Conservation (phyloP, 225 moss, liverwort and hornwort genomes). For the Neckera pumila region DNA sequence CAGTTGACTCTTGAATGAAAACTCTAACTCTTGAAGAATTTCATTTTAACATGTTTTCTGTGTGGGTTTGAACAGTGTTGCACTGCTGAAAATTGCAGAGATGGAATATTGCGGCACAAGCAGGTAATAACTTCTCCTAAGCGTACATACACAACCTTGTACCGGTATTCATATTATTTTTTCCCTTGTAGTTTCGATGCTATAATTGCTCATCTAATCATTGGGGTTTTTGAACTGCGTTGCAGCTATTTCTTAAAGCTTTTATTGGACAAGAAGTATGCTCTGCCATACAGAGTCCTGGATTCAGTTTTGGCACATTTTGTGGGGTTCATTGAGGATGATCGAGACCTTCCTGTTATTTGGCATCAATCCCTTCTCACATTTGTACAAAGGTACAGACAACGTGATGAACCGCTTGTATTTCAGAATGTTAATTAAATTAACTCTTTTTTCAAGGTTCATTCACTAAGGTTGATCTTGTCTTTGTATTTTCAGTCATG, state of each 20-base stretch:
- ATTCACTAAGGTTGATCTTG: not conserved
- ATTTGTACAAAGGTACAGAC: constrained; percentile 71
- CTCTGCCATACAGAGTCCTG: constrained; percentile 83
- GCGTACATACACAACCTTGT: not conserved
- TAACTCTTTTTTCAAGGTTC: not conserved
- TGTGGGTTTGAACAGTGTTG: constrained; percentile 58
- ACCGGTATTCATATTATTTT: too few relatives aligned
- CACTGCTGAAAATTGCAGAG: constrained; percentile 85
- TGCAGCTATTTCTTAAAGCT: constrained; percentile 94
- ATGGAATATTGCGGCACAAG: constrained; percentile 88
- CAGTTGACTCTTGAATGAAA: not conserved
- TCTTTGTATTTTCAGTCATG: not conserved
- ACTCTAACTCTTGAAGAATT: not conserved
- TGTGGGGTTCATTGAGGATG: constrained; percentile 60
- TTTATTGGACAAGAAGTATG: constrained; percentile 97
- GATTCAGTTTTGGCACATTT: constrained; percentile 87
- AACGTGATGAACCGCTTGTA: not conserved
- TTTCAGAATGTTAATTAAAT: not conserved
- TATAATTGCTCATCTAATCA: not conserved
- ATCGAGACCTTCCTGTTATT: constrained; percentile 91
- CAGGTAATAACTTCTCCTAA: constrained; percentile 28
- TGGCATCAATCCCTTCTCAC: constrained; percentile 97
- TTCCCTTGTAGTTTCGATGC: not conserved
- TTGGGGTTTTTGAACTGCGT: not conserved
- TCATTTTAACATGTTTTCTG: not conserved